These are phyloP conservation scores for Helianthus tuberosus DNA, from an alignment of 129 eudicot genomes.

Conservation along the genomic window DNA sequence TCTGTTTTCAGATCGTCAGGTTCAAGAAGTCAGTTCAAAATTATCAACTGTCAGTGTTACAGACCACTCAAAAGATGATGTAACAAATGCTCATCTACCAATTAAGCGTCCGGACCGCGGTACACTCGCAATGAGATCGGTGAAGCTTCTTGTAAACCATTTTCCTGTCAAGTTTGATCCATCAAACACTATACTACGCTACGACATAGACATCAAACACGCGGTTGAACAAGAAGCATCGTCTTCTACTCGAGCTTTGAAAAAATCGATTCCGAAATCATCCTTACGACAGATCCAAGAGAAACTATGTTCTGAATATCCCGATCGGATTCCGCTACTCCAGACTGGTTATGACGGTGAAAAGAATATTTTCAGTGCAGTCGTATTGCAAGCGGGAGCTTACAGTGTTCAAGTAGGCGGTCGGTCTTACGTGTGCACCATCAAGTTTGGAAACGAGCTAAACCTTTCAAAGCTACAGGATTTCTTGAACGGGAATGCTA, in stretches of 20 bases:
- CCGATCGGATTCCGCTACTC: slow-evolving; percentile 36
- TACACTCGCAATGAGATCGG: slow-evolving; percentile 14
- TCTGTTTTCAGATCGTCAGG: slow-evolving; percentile 5
- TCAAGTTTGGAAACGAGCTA: slow-evolving; percentile 50
- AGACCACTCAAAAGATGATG: background rate
- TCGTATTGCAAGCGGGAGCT: slow-evolving; percentile 42
- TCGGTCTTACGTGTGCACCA: slow-evolving; percentile 39
- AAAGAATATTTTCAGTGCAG: slow-evolving; percentile 62
- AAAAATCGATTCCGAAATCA: slow-evolving; percentile 38
- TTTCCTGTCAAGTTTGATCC: slow-evolving; percentile 55
- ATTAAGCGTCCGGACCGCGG: slow-evolving; percentile 62
- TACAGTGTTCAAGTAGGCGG: slow-evolving; percentile 45
- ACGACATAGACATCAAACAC: slow-evolving; percentile 42
- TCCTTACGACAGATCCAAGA: slow-evolving; percentile 39
- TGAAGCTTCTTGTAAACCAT: slow-evolving; percentile 59
- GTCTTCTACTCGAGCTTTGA: slow-evolving; percentile 22
- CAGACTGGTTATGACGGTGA: slow-evolving; percentile 74
- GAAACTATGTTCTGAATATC: slow-evolving; percentile 40
- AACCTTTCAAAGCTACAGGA: slow-evolving; percentile 57
- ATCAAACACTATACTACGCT: slow-evolving; percentile 44
- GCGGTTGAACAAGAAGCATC: slow-evolving; percentile 36
- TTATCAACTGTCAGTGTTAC: background rate
- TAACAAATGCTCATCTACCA: slow-evolving; percentile 26
- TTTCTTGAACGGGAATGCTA: slow-evolving; percentile 44
- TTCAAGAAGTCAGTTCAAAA: slow-evolving; percentile 21